Conservation (phyloP, 768 basidiomycete species). For the Termitomyces sp. region DNA sequence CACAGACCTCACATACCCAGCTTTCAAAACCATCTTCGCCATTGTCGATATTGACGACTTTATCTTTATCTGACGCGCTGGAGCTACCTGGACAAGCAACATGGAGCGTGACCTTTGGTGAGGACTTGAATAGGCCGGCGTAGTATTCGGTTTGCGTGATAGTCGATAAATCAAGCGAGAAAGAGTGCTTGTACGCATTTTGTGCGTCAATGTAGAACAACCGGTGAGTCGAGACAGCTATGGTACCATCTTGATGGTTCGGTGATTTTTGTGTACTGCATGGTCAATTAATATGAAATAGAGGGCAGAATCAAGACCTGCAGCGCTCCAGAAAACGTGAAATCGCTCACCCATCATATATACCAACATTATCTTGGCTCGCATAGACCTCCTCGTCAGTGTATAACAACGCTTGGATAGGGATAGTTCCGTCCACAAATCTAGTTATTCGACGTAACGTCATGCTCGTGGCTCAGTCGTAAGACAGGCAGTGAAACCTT, state of each 20-base stretch:
- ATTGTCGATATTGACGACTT: constrained; percentile 15
- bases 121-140: constrained; percentile 84
- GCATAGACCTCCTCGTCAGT: constrained; percentile 73
- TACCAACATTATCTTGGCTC: constrained; percentile 75
- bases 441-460: constrained; percentile 49
- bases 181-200: constrained; percentile 49
- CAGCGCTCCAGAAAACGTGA: constrained; percentile 8
- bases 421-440: constrained; percentile 70
- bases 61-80: constrained; percentile 17
- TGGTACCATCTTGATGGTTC: constrained; percentile 69
- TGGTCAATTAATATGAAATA: constrained; percentile 18
- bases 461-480: constrained; percentile 26
- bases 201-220: constrained; percentile 71
- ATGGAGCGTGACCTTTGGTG: constrained; percentile 80
- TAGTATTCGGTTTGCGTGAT: constrained; percentile 83
- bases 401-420: constrained; percentile 70
- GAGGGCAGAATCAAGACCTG: background rate
- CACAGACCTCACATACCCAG: constrained; percentile 92
- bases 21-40: constrained; percentile 35
- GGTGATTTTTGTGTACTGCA: constrained; percentile 74
- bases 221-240: constrained; percentile 77
- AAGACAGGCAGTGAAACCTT: background rate
- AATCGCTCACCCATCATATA: constrained; percentile 81
- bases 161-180: constrained; percentile 57
- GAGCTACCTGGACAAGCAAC: constrained; percentile 30